Base-by-base conservation (phyloP, 441 rosid species). In the Breynia disticha region DNA sequence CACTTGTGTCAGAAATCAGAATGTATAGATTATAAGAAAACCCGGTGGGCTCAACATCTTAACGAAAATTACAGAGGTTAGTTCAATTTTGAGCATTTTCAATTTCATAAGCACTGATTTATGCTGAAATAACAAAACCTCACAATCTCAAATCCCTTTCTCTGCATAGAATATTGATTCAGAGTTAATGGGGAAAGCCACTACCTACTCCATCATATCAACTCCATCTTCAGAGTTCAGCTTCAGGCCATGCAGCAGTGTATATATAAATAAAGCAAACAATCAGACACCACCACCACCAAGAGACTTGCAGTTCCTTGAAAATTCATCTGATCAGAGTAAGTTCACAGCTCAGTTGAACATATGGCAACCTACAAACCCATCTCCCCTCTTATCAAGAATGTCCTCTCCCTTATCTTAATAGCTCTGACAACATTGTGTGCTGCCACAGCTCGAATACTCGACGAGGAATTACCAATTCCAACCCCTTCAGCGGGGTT, bases 371-470 rank as follows among this genome's bases (percentile, higher is more conserved):
- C 48, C 48, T 66, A 7, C 32, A 24, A 24, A 24, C 32, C 41
- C 59, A 72, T 58, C 5, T 14, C 54, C 44, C 13, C 45, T 16
- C 54, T 19, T 16, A 0, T 39, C 32, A 53, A 55, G 51, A 47
- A 50, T 51, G n/a, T 47, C n/a, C 57, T 72, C 54, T 72, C 47
- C 60, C 50, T 78, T 5, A 51, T 80, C 14, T 57, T 83, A 48
- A 39, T 81, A 57, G 57, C 75, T 52, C 73, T 83, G 17, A 21
- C 66, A 8, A 49, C 76, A 54, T 55, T 65, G 19, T 67, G 65
- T 11, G 64, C 75, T 11, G 22, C 81, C 39, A 64, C 81, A 2
- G 75, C 84, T 65, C 67, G 87, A 49, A 51, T 70, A 37, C 89
- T 81, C 13, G 73, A 72, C 13, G 89, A 79, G 61, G 80, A 75